Evolutionary conservation across 1,139 yeast species (phyloP).

Genomic region (Yamadazyma diddensiae): DNA sequence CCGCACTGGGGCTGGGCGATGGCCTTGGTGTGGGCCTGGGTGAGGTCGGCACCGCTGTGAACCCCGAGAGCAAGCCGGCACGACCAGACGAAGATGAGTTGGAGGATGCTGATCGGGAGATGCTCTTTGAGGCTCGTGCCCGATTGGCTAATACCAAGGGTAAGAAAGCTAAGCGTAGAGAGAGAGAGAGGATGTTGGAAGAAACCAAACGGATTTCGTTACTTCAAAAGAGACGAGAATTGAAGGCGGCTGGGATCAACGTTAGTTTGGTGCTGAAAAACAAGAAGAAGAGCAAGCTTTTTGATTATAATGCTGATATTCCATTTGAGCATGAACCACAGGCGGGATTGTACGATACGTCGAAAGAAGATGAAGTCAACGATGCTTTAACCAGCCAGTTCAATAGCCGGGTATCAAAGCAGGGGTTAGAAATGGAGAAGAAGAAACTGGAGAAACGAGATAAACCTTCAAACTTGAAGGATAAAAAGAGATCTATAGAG

Average conservation of each 20-base stretch:
- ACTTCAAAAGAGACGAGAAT: conserved; percentile 77
- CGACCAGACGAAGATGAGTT: conserved; percentile 75
- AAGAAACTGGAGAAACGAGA: conserved; percentile 23
- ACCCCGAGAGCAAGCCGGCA: conserved; percentile 82
- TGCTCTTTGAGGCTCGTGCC: conserved; percentile 92
- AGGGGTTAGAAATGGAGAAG: conserved; percentile 46
- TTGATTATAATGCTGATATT: conserved; percentile 81
- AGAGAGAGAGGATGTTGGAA: conserved; percentile 74
- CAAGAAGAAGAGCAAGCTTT: conserved; percentile 51
- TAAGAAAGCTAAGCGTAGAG: conserved; percentile 88
- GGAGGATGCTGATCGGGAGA: conserved; percentile 87
- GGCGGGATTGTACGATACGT: conserved; percentile 66
- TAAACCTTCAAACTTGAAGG: conserved; percentile 13
- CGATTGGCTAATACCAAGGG: conserved; percentile 92
- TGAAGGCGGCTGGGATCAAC: conserved; percentile 81
- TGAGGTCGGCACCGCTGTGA: conserved; percentile 38
- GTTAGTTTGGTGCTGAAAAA: conserved; percentile 50
- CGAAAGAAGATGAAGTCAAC: conserved; percentile 51
- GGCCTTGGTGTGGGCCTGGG: too few species aligned
- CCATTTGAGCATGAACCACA: conserved; percentile 77
- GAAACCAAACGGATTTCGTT: conserved; percentile 74
- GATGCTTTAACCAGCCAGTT: conserved; percentile 38
- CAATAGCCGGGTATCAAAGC: conserved; percentile 41
- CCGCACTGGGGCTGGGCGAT: too few species aligned
- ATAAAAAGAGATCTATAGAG: conserved; percentile 16